These are phyloP conservation scores for Thelephora aurantiotincta DNA, from an alignment of 768 basidiomycete genomes.

Conservation along the genomic window DNA sequence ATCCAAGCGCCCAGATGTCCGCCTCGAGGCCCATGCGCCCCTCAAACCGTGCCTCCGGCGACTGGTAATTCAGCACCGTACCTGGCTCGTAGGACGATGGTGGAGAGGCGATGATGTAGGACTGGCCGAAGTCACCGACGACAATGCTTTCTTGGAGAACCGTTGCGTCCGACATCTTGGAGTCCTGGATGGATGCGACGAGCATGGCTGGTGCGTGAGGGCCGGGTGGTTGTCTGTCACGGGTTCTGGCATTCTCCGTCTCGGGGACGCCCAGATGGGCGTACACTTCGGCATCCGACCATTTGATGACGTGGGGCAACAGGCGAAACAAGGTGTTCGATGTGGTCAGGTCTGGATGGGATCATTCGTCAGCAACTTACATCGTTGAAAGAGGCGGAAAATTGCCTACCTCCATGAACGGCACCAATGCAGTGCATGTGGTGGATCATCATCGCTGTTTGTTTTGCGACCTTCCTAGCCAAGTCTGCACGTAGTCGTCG, in stretches of 20 bases:
- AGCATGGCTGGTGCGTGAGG: constrained; percentile 18
- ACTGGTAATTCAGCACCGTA: no score
- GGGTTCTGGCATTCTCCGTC: constrained; percentile 16
- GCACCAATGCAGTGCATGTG: no score
- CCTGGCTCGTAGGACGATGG: constrained; percentile 18
- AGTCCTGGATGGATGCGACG: constrained; percentile 16
- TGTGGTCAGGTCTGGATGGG: constrained; percentile 23
- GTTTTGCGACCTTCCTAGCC: no score
- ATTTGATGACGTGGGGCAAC: constrained; percentile 11
- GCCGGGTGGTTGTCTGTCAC: constrained; percentile 12
- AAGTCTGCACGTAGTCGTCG: no score
- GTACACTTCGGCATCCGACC: constrained; percentile 23
- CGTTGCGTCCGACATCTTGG: constrained; percentile 8
- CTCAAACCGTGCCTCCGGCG: constrained; percentile 25
- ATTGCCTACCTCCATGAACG: no score
- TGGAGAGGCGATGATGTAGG: constrained; percentile 13
- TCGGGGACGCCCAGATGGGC: constrained; percentile 18
- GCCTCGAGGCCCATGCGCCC: constrained; percentile 12
- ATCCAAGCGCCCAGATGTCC: constrained; percentile 28
- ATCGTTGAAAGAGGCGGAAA: no score
- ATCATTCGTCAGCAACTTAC: no score
- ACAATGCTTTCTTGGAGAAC: constrained; percentile 20
- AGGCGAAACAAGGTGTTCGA: constrained; percentile 24
- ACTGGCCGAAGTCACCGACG: constrained; percentile 26
- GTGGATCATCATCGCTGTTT: no score